Base-by-base conservation (phyloP, 805 yeast species). In the Starmerella stellata region DNA sequence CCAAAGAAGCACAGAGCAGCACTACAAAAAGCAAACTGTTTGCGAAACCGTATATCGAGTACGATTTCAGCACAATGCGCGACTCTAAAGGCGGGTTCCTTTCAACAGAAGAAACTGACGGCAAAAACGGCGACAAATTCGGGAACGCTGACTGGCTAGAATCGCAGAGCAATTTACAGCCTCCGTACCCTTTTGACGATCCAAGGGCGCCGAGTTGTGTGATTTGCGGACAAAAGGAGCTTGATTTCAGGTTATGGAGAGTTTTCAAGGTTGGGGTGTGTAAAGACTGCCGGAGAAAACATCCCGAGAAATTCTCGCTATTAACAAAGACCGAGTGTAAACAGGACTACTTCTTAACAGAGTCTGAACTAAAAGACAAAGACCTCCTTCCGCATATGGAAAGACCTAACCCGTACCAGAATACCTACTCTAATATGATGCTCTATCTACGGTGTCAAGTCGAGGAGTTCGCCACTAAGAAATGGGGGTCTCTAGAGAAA, bases 251-350 rank as follows among this genome's bases (percentile, higher is more conserved):
- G 38, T 52, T 82, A 30, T 70, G 61, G 50, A 68, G 75, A 9
- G 71, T 72, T n/a, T 90, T 85, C 60, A 33, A 35, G 13, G 61
- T 76, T 21, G 64, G 80, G 13, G 95, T 85, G 7, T 90, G 99
- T 56, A 70, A 76, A 37, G 63, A 68, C 37, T 90, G 98, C 57
- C 73, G 72, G 25, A 72, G 71, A 49, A 65, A 66, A 42, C 59
- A 60, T 18, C 94, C 95, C 0, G 94, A 90, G 30, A 90, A 90
- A 52, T 90, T 87, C 55, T 72, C 96, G 0, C 58, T 90, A 17
- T 59, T 90, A 37, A 90, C 99, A 5, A 90, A 90, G 59, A 90
- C 99, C 0, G 99, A 90, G 58, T 83, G 95, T 56, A 70, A 74
- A 30, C 87, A 79, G 49, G 99, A 90, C 59, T 90, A 90, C 55